Percentiles rank a stretch among this genome's conserved stretches.
phyloP scores from a whole-genome alignment of 2,329 filamentous ascomycete species.

The Eutypella sp. region DNA sequence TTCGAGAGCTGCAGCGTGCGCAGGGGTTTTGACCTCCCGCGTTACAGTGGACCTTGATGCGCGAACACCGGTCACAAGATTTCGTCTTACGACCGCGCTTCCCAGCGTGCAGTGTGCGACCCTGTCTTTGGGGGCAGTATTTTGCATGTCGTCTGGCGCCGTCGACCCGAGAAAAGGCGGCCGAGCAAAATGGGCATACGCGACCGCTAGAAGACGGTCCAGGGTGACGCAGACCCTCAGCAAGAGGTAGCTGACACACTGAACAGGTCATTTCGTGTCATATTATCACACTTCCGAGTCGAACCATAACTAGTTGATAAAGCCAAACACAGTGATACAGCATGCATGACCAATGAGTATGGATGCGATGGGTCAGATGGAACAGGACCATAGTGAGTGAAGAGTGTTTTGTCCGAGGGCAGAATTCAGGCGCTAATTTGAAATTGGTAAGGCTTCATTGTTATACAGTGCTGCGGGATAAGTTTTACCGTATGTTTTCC shows the following conservation, averaged over 20 bases:
- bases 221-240: not conserved
- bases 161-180: conserved; percentile 4
- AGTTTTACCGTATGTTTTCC: not conserved
- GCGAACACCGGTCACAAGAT: conserved; percentile 8
- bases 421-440: conserved; percentile 1
- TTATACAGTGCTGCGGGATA: not conserved
- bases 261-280: conserved; percentile 1
- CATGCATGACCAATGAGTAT: too few relatives aligned
- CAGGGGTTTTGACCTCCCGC: conserved; percentile 1
- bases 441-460: not conserved
- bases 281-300: not conserved
- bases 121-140: conserved; percentile 2
- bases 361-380: not conserved
- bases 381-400: not conserved
- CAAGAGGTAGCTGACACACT: not conserved
- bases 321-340: not conserved
- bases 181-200: conserved; percentile 3
- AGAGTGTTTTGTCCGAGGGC: conserved; percentile 6
- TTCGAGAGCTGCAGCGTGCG: conserved; percentile 3
- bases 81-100: conserved; percentile 5
- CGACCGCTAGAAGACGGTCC: not conserved
- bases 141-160: conserved; percentile 5
- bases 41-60: conserved; percentile 5
- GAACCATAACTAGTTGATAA: not conserved
- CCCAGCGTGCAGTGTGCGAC: not conserved